Percentiles rank a stretch among this genome's conserved stretches.
Evolutionary conservation across 2,329 filamentous ascomycete genomes (phyloP).

Genomic region (Alternaria brassicae): DNA sequence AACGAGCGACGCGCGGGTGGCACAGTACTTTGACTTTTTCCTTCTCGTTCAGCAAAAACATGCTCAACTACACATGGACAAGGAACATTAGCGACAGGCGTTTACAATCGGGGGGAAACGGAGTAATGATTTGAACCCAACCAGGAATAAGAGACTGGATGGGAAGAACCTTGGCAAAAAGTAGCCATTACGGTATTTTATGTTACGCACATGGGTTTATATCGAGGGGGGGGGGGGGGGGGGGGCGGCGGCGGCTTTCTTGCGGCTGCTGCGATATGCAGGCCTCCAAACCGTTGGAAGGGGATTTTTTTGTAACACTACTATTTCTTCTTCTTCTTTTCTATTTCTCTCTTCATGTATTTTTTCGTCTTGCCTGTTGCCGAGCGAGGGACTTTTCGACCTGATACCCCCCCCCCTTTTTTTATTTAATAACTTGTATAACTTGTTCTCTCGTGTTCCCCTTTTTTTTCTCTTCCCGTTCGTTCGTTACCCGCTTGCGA

Average conservation of each 20-base stretch:
- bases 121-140: conserved; percentile 15
- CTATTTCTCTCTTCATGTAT: not conserved
- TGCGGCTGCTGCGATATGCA: conserved; percentile 13
- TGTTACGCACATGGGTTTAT: conserved; percentile 2
- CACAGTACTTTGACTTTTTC: conserved; percentile 17
- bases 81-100: conserved; percentile 26
- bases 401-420: conserved; percentile 42
- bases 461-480: too few relatives aligned
- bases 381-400: conserved; percentile 29
- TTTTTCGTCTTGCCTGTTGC: conserved; percentile 10
- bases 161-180: not conserved
- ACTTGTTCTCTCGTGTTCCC: too few relatives aligned
- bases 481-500: too few relatives aligned
- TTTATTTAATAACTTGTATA: too few relatives aligned
- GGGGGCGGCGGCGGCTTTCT: not conserved
- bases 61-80: conserved; percentile 8
- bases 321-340: not conserved
- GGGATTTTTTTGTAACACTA: conserved; percentile 16
- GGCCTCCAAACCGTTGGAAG: conserved; percentile 9
- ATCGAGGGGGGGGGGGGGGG: not conserved
- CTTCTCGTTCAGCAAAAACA: conserved; percentile 5
- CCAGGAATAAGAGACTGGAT: conserved; percentile 18
- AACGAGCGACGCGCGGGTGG: conserved; percentile 10
- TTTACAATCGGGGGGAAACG: conserved; percentile 14
- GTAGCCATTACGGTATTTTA: conserved; percentile 2